phyloP scores from a whole-genome alignment of 352 stramenopile genomes.

The Globisporangium abappressorium region DNA sequence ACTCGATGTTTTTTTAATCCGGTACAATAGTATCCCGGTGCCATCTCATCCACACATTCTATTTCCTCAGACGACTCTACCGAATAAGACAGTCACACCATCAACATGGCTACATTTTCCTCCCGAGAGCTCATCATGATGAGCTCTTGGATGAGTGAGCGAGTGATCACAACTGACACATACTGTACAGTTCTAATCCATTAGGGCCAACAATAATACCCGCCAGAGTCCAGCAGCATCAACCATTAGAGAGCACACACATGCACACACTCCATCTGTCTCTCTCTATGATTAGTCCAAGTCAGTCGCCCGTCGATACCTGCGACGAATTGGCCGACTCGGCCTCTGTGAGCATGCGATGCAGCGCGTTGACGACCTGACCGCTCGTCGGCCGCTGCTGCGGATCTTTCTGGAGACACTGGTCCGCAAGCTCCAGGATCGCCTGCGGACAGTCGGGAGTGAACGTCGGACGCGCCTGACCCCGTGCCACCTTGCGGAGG shows the following conservation, averaged over 20 bases:
- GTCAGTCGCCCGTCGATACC: not conserved
- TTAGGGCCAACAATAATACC: too few species aligned
- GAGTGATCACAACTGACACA: not conserved
- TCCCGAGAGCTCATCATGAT: not conserved
- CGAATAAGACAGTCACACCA: not conserved
- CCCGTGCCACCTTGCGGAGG: not conserved
- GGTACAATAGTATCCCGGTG: too few species aligned
- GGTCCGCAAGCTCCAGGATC: constrained; percentile 1
- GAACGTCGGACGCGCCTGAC: not conserved
- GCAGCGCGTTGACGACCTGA: not conserved
- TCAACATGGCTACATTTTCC: not conserved
- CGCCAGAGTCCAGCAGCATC: too few species aligned
- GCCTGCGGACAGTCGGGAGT: not conserved
- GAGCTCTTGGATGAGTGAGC: not conserved
- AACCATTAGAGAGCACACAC: too few species aligned
- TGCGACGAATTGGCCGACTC: not conserved
- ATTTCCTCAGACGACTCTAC: too few species aligned
- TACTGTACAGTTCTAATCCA: too few species aligned
- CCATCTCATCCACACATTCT: too few species aligned
- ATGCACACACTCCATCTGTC: not conserved
- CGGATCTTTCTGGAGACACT: constrained; percentile 1
- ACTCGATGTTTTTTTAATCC: too few species aligned
- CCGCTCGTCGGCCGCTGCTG: not conserved
- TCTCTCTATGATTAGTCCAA: not conserved
- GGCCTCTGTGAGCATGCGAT: not conserved